Evolutionary conservation across 352 stramenopile genomes (phyloP).

Genomic region (Globisporangium rhizosaccharum): DNA sequence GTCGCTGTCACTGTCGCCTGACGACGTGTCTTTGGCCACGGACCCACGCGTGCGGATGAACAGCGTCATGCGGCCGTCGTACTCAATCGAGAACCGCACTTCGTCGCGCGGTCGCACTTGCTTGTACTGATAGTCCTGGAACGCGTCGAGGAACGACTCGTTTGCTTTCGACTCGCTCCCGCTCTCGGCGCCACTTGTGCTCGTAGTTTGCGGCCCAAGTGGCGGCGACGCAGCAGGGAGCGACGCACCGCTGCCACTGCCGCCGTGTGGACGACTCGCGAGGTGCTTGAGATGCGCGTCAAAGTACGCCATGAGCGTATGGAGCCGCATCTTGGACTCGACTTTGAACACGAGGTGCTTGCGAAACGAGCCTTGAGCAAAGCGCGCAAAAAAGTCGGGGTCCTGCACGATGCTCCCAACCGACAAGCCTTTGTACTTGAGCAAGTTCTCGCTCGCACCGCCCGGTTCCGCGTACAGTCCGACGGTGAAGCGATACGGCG

Average conservation of each 20-base stretch:
- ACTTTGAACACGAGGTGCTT: conserved; percentile 77
- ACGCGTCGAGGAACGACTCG: conserved; percentile 22
- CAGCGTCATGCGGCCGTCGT: conserved; percentile 37
- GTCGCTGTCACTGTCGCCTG: conserved; percentile 5
- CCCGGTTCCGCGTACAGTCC: conserved; percentile 68
- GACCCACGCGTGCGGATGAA: conserved; percentile 34
- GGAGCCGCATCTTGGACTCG: conserved; percentile 33
- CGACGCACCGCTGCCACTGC: conserved; percentile 1
- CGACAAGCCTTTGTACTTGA: conserved; percentile 80
- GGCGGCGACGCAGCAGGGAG: neutral
- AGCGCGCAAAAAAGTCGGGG: conserved; percentile 67
- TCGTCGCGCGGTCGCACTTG: conserved; percentile 43
- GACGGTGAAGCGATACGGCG: conserved; percentile 39
- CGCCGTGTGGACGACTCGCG: conserved; percentile 3
- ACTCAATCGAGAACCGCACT: conserved; percentile 40
- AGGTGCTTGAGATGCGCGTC: conserved; percentile 33
- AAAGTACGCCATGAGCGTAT: conserved; percentile 49
- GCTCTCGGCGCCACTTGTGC: conserved; percentile 1
- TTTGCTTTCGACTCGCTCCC: conserved; percentile 17
- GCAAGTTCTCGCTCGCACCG: conserved; percentile 46
- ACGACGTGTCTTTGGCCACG: conserved; percentile 24
- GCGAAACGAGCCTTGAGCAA: conserved; percentile 49
- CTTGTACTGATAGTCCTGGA: conserved; percentile 24
- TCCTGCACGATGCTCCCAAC: conserved; percentile 75
- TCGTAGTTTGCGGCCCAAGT: neutral